Percentiles rank a stretch among this genome's conserved stretches.
These are phyloP conservation scores for Terfezia claveryi DNA, from an alignment of 495 filamentous ascomycete genomes.

Conservation along the genomic window DNA sequence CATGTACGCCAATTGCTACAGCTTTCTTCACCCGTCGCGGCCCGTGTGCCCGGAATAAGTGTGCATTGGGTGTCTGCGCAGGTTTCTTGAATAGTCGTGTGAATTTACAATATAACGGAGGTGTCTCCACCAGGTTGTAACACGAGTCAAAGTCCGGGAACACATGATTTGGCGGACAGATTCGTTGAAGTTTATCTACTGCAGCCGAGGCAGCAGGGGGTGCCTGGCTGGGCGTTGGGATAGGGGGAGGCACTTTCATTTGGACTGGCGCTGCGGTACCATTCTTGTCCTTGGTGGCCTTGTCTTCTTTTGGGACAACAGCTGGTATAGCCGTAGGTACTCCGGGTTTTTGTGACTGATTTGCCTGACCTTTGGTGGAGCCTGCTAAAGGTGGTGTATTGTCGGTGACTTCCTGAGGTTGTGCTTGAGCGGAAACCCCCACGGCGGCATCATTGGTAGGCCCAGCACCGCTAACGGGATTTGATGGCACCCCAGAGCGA, in stretches of 20 bases:
- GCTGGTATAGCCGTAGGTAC: too few relatives aligned
- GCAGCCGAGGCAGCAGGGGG: neutral
- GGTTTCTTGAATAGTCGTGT: constrained; percentile 37
- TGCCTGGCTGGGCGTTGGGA: neutral
- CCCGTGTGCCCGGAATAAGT: constrained; percentile 25
- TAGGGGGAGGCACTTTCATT: neutral
- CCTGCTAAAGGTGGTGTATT: too few relatives aligned
- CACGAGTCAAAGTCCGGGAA: constrained; percentile 17
- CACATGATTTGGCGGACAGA: constrained; percentile 12
- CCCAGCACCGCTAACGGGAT: neutral
- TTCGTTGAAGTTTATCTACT: neutral
- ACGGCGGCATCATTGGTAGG: too few relatives aligned
- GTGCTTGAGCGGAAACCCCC: too few relatives aligned
- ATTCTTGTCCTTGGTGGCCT: neutral
- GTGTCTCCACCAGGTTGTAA: constrained; percentile 42
- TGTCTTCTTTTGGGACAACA: too few relatives aligned
- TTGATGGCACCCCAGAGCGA: neutral
- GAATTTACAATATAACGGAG: constrained; percentile 50
- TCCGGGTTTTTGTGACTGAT: too few relatives aligned
- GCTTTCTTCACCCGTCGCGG: constrained; percentile 56
- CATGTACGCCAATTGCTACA: constrained; percentile 83
- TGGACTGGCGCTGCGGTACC: neutral
- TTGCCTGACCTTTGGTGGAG: too few relatives aligned
- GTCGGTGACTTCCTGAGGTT: too few relatives aligned
- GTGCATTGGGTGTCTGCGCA: too few relatives aligned